These are phyloP conservation scores for Cicer pinnatifidum DNA, from an alignment of 306 rosid species.

Conservation along the genomic window DNA sequence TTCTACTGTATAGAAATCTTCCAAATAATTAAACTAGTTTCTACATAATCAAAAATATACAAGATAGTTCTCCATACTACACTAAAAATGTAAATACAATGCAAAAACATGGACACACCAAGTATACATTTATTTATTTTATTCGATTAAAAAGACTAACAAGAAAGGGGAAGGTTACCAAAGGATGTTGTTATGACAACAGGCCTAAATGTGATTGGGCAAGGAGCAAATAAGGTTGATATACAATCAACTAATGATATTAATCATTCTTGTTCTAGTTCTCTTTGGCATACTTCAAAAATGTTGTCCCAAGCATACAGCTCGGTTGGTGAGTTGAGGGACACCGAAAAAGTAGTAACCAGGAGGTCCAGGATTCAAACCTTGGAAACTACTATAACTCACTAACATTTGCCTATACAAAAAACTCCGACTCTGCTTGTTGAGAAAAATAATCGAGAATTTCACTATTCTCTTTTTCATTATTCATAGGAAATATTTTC, in stretches of 20 bases:
- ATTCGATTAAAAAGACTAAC: constrained; percentile 7
- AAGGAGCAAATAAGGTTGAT: constrained; percentile 7
- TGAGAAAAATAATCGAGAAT: background rate
- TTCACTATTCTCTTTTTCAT: constrained; percentile 4
- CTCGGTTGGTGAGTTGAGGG: too few species aligned
- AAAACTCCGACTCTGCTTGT: constrained; percentile 3
- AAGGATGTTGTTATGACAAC: constrained; percentile 9
- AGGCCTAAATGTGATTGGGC: background rate
- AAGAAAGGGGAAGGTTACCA: constrained; percentile 11
- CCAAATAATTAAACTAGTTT: background rate
- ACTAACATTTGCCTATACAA: too few species aligned
- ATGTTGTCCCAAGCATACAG: too few species aligned
- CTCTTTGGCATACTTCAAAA: constrained; percentile 11
- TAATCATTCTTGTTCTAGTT: constrained; percentile 36
- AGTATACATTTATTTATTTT: constrained; percentile 21
- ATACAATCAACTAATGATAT: constrained; percentile 1
- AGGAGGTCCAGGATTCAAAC: too few species aligned
- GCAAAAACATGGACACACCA: constrained; percentile 30
- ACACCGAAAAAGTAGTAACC: too few species aligned
- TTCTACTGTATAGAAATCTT: constrained; percentile 25
- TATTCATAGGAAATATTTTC: constrained; percentile 18
- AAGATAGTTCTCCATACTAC: constrained; percentile 9
- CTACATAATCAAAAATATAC: constrained; percentile 5
- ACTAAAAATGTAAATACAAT: constrained; percentile 20
- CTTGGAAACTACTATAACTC: too few species aligned